Evolutionary conservation across 169 alveolate genomes (phyloP).

Genomic region (Plasmodium vivax): DNA sequence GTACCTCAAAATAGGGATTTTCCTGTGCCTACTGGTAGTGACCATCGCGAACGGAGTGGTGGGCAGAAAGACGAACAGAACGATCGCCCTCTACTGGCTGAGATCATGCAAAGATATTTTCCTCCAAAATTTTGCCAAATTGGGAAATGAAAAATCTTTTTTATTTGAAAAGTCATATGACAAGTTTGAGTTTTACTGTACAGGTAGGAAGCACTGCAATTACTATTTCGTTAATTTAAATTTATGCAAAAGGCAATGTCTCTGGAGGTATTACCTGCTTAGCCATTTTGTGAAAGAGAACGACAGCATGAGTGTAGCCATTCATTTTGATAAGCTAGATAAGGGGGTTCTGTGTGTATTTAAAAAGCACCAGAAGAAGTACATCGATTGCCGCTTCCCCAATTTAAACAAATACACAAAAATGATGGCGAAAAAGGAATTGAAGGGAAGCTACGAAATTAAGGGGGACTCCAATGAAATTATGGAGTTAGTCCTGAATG

Average conservation of each 20-base stretch:
- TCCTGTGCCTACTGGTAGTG: conserved; percentile 3
- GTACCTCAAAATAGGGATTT: conserved; percentile 13
- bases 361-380: conserved; percentile 54
- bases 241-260: conserved; percentile 53
- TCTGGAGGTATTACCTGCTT: conserved; percentile 64
- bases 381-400: conserved; percentile 33
- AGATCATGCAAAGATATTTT: conserved; percentile 63
- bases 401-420: conserved; percentile 52
- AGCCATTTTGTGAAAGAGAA: conserved; percentile 33
- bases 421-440: conserved; percentile 32
- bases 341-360: conserved; percentile 47
- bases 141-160: conserved; percentile 71
- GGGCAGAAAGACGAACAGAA: conserved; percentile 37
- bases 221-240: conserved; percentile 48
- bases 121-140: conserved; percentile 37
- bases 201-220: conserved; percentile 71
- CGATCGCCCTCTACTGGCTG: conserved; percentile 63
- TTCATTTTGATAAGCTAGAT: conserved; percentile 47
- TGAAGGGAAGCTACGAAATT: conserved; percentile 36
- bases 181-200: conserved; percentile 46
- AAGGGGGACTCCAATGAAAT: conserved; percentile 71
- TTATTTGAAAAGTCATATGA: conserved; percentile 67
- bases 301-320: conserved; percentile 44
- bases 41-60: conserved; percentile 31
- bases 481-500: conserved; percentile 39